Conservation (phyloP, 352 stramenopile genomes). For the Phytopythium montanum region DNA sequence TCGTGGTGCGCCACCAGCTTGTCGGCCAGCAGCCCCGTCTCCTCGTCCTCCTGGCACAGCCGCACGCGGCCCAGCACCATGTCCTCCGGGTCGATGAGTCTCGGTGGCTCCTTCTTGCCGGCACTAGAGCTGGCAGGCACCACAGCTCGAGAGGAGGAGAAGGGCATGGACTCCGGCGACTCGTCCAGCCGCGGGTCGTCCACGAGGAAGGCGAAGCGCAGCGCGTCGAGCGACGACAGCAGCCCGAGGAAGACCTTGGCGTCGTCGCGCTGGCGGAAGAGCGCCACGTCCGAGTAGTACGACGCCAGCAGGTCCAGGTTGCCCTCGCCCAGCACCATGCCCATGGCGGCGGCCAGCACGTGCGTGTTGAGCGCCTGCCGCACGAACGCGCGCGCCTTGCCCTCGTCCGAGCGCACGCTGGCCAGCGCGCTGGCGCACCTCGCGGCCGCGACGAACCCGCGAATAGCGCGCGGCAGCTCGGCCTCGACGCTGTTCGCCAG, state of each 20-base stretch:
- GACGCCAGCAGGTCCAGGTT: constrained; percentile 75
- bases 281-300: constrained; percentile 77
- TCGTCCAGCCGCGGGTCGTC: constrained; percentile 69
- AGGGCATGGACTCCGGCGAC: constrained; percentile 64
- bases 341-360: constrained; percentile 64
- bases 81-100: constrained; percentile 81
- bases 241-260: constrained; percentile 73
- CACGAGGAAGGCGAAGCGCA: constrained; percentile 79
- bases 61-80: constrained; percentile 74
- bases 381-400: constrained; percentile 72
- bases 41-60: constrained; percentile 59
- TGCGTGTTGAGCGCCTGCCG: constrained; percentile 84
- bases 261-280: constrained; percentile 79
- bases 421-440: constrained; percentile 52
- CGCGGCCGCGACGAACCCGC: constrained; percentile 61
- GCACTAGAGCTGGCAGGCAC: background rate
- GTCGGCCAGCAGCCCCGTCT: constrained; percentile 60
- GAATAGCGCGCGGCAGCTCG: constrained; percentile 64
- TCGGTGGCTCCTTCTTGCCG: constrained; percentile 42
- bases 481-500: constrained; percentile 70
- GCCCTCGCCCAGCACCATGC: constrained; percentile 61
- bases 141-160: constrained; percentile 29
- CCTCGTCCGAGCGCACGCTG: constrained; percentile 69
- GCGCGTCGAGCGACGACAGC: constrained; percentile 54
- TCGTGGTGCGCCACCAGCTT: constrained; percentile 81